Evolutionary conservation across 495 filamentous ascomycete species (phyloP).

Genomic region (Ascobolus immersus): DNA sequence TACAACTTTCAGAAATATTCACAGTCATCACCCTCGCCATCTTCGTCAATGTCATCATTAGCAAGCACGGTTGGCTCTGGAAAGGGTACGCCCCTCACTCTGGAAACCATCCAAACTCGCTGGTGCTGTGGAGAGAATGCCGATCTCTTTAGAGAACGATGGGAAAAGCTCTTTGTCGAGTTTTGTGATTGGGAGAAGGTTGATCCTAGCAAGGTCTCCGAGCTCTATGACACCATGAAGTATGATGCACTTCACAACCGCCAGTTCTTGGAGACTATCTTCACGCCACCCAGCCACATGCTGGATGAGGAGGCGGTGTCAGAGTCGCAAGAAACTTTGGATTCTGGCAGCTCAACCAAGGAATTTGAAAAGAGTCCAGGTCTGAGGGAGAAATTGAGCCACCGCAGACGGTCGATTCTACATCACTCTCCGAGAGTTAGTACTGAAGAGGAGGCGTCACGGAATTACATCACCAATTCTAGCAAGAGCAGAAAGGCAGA

Average conservation of each 20-base stretch:
- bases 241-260: conserved; percentile 95
- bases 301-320: conserved; percentile 32
- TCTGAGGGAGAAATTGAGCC: conserved; percentile 9
- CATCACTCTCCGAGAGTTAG: neutral
- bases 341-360: no score
- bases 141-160: conserved; percentile 79
- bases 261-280: conserved; percentile 87
- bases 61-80: conserved; percentile 13
- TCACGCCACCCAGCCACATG: conserved; percentile 45
- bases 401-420: conserved; percentile 11
- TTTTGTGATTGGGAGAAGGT: conserved; percentile 94
- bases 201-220: conserved; percentile 91
- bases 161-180: conserved; percentile 94
- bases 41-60: conserved; percentile 30
- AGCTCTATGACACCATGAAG: conserved; percentile 97
- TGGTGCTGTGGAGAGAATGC: conserved; percentile 96
- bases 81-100: conserved; percentile 9
- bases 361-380: conserved; percentile 5
- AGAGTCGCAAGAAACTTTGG: no score
- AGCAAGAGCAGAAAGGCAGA: conserved; percentile 61
- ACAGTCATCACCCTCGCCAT: no score
- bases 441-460: conserved; percentile 12
- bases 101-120: conserved; percentile 71
- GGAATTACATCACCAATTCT: conserved; percentile 35
- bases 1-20: no score